Evolutionary conservation across 116 monocot genomes (phyloP), one percentile per base, ranked within the genome.

Genomic region (Dioscorea cayenensis): DNA sequence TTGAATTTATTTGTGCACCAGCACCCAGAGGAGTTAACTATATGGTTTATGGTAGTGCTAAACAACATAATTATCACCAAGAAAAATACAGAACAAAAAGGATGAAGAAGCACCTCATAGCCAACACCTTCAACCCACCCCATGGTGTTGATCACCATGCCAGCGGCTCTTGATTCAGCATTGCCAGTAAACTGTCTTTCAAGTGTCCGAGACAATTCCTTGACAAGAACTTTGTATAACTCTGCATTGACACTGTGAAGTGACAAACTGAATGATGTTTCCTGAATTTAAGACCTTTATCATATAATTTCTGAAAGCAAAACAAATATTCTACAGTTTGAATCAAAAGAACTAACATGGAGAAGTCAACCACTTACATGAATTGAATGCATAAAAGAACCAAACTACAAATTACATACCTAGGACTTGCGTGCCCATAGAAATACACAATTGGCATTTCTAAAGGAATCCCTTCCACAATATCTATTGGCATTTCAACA

Each of bases 131-230:
- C 97, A 18, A 99, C 85, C 97, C 97, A 99, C 60, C 97, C 97
- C 97, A 99, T 93, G 12, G 97, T 99, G 71, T 99, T 99, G 68
- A 99, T 93, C 73, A 99, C 86, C 99, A 99, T 99, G 49, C 99
- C 99, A 58, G 99, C 87, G 84, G 91, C 94, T 78, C 94, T 86
- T 58, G 94, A 90, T 82, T 99, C 99, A 70, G 83, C 71, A 79
- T 99, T 99, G 36, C 90, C 89, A 14, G 83, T 72, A 64, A 99
- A 94, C 66, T 93, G 90, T 65, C 76, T 89, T 71, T 99, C 99
- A 38, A 99, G 72, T 4, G 91, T 99, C 71, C 80, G 81, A n/a
- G 94, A 90, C 35, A 99, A 83, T 76, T 99, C 94, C 81, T 99
- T 99, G 49, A 81, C 87, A 65, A 92, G 87, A 36, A 84, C 86